Evolutionary conservation across 1,284 basidiomycete species (phyloP).

Genomic region (Lentinula novae-zelandiae): DNA sequence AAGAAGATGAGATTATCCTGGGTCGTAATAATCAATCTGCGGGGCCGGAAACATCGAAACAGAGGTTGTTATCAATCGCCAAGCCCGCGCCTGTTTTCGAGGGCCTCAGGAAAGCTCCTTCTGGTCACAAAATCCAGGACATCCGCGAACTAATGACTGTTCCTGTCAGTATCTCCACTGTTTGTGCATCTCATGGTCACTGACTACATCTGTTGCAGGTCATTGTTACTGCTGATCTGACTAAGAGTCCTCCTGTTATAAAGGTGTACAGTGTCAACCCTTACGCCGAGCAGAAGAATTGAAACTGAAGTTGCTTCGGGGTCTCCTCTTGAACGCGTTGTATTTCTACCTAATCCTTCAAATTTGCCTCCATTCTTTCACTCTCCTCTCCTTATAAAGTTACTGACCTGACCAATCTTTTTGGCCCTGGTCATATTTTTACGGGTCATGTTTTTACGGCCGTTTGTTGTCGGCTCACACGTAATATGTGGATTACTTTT

Average conservation of each 20-base stretch:
- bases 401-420: constrained; percentile 13
- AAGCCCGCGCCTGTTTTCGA: constrained; percentile 76
- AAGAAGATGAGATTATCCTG: constrained; percentile 77
- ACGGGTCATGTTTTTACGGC: constrained; percentile 14
- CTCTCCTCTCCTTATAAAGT: constrained; percentile 3
- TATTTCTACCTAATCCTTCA: constrained; percentile 24
- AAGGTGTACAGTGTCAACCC: constrained; percentile 90
- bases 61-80: constrained; percentile 72
- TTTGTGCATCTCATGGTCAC: neutral
- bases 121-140: constrained; percentile 90
- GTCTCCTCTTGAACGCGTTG: constrained; percentile 14
- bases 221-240: constrained; percentile 89
- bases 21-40: constrained; percentile 51
- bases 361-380: constrained; percentile 1
- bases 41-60: constrained; percentile 62
- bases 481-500: constrained; percentile 5
- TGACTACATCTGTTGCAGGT: constrained; percentile 44
- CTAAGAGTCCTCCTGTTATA: constrained; percentile 92
- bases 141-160: constrained; percentile 88
- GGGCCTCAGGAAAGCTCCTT: constrained; percentile 64
- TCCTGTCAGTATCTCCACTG: constrained; percentile 56
- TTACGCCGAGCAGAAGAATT: constrained; percentile 50
- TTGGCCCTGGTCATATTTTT: neutral
- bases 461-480: neutral
- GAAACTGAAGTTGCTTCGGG: neutral